Base-by-base conservation (phyloP, 805 yeast genomes). In the Cyberlindnera subsufficiens region DNA sequence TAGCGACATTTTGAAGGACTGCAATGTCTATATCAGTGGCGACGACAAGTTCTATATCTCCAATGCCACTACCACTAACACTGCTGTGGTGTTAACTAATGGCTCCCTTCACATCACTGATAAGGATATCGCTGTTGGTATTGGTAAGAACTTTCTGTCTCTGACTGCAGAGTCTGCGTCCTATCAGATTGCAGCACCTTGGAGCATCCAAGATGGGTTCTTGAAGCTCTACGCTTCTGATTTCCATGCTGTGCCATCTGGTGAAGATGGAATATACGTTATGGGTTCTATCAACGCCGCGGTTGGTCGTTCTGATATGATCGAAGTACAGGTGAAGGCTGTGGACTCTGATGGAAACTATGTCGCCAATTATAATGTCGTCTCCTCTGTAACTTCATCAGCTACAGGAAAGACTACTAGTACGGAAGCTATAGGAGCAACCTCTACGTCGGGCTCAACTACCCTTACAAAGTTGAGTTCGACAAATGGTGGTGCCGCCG, bases 161-260 rank as follows among this genome's bases (percentile, higher is more conserved):
- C 13, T 39, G 13, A n/a, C 15, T 4, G 40, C 45, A 4, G 30
- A 32, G 8, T 50, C 54, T 7, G 10, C 29, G 8, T 32, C 42
- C 14, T 45, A 34, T 22, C 35, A 20, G 8, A 29, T 45, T 25
- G 50, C 52, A 3, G 41, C 37, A 5, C 51, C 51, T 7, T 52
- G 38, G 38, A 37, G 49, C 15, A 46, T 52, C 40, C 31, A 25
- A 9, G 51, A 43, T 33, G 54, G 56, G 3, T 36, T 18, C 9
- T 32, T 50, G 35, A 45, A 52, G 40, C 30, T 50, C 17, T 48
- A 45, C 30, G 45, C 35, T 15, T 44, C 42, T 6, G 43, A 49
- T 37, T 52, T 50, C 49, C 56, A 49, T 32, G 56, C 50, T 32
- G 51, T 52, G 20, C 51, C 53, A 4, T 35, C 44, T 25, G 56